Conservation (phyloP, 1,139 yeast species). For the Debaryomyces nepalensis region DNA sequence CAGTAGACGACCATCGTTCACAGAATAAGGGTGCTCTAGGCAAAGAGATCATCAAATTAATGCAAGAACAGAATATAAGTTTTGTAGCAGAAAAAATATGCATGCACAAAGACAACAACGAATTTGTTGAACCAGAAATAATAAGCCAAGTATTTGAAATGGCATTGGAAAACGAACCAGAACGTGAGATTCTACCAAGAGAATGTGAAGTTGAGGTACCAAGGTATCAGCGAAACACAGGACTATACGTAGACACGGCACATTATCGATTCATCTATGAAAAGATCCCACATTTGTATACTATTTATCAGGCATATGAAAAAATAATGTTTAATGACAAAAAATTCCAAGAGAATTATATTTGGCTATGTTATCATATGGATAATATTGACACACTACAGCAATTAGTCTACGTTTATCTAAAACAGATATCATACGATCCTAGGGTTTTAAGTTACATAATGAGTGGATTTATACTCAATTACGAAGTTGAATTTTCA, state of each 20-base stretch:
- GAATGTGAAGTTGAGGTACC: conserved; percentile 24
- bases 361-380: conserved; percentile 41
- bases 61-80: conserved; percentile 7
- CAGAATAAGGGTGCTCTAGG: conserved; percentile 4
- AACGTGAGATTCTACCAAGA: conserved; percentile 9
- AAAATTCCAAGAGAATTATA: conserved; percentile 29
- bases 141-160: conserved; percentile 13
- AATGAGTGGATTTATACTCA: conserved; percentile 34
- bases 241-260: conserved; percentile 19
- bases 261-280: conserved; percentile 21
- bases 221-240: conserved; percentile 16
- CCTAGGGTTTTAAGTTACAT: conserved; percentile 34
- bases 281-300: conserved; percentile 25
- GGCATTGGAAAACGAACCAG: conserved; percentile 12
- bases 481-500: conserved; percentile 40
- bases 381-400: conserved; percentile 32
- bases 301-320: conserved; percentile 26
- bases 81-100: conserved; percentile 9
- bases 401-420: conserved; percentile 24
- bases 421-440: conserved; percentile 24
- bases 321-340: conserved; percentile 15
- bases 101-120: conserved; percentile 5
- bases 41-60: conserved; percentile 5
- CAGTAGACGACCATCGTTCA: conserved; percentile 9
- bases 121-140: conserved; percentile 12